Conservation (phyloP, 148 eudicot species). For the Selenicereus undatus region DNA sequence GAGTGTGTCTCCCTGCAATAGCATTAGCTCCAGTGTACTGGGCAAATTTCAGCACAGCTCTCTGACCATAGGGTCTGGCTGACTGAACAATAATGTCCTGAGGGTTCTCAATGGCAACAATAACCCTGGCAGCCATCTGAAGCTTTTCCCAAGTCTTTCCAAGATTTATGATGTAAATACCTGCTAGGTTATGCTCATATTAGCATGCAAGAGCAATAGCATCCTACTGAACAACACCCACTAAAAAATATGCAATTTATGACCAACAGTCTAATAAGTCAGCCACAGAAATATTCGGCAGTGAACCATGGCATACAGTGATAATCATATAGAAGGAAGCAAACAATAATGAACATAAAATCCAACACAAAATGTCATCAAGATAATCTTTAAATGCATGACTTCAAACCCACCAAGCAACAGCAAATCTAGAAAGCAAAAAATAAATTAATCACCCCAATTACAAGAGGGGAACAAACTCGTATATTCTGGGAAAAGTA, state of each 20-base stretch:
- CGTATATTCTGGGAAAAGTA: neutral
- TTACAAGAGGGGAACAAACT: neutral
- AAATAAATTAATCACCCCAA: neutral
- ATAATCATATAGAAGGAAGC: neutral
- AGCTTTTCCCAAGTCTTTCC: conserved; percentile 73
- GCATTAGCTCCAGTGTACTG: conserved; percentile 65
- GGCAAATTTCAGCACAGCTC: conserved; percentile 76
- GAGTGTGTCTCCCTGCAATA: conserved; percentile 75
- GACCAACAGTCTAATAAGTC: neutral
- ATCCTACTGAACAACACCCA: neutral
- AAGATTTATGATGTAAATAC: conserved; percentile 57
- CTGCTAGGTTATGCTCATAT: conserved; percentile 20
- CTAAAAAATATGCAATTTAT: neutral
- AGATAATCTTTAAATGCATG: neutral
- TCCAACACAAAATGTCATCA: neutral
- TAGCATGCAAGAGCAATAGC: neutral
- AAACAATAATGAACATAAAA: neutral
- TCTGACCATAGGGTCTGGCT: conserved; percentile 83
- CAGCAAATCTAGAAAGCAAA: neutral
- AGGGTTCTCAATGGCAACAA: conserved; percentile 66
- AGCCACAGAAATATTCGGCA: neutral
- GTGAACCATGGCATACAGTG: neutral
- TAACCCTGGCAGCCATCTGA: conserved; percentile 63
- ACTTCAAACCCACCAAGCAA: neutral
- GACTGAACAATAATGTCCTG: conserved; percentile 75